Evolutionary conservation across 352 stramenopile genomes (phyloP).

Genomic region (Phytophthora cactorum): DNA sequence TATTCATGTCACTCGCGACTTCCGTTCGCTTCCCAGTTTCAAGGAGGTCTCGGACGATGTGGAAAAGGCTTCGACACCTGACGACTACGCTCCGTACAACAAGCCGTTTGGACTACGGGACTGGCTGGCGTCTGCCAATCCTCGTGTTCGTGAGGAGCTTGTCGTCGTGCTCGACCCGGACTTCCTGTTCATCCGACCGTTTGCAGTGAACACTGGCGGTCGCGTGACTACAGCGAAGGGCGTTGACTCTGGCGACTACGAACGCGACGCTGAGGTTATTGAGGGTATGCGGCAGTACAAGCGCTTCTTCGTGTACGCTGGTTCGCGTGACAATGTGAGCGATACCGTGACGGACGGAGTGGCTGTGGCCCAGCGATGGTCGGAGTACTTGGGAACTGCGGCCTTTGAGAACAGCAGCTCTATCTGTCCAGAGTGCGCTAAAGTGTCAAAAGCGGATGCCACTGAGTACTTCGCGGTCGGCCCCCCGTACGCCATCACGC

Average conservation of each 20-base stretch:
- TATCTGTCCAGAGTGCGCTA: conserved; percentile 62
- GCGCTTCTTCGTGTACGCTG: conserved; percentile 81
- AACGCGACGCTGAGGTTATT: conserved; percentile 65
- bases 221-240: conserved; percentile 59
- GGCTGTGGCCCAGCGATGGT: conserved; percentile 66
- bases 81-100: conserved; percentile 68
- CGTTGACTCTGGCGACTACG: conserved; percentile 68
- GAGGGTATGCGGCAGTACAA: conserved; percentile 84
- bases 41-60: conserved; percentile 29
- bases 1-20: conserved; percentile 67
- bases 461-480: conserved; percentile 62
- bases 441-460: conserved; percentile 46
- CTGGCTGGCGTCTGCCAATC: conserved; percentile 72
- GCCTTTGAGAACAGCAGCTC: conserved; percentile 53
- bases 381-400: conserved; percentile 36
- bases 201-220: conserved; percentile 63
- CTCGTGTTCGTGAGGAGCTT: conserved; percentile 53
- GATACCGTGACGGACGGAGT: conserved; percentile 51
- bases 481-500: conserved; percentile 65
- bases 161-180: conserved; percentile 77
- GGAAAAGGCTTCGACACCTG: conserved; percentile 34
- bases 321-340: conserved; percentile 46
- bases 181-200: conserved; percentile 75
- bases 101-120: conserved; percentile 77
- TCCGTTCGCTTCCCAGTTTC: conserved; percentile 41